Evolutionary conservation across 192 early-diverging fungal species (phyloP), one percentile per base, ranked within the genome.

Genomic region (Backusella sp.): DNA sequence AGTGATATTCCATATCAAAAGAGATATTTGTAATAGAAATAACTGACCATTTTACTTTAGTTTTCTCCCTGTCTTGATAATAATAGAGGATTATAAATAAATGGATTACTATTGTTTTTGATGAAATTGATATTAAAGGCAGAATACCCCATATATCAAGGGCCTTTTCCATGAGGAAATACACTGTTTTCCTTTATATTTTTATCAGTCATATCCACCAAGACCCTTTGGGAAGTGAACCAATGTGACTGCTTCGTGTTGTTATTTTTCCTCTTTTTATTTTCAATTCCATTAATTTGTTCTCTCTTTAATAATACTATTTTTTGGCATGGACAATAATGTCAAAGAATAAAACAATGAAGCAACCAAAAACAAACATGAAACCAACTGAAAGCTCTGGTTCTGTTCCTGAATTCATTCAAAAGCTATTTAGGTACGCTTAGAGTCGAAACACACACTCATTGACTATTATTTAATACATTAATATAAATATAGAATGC

Each of bases 401-500:
- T 8, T 73, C 32, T 42, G 72, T 78, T 17, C 71, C 79, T 69
- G 65, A 73, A 69, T 79, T 77, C 36, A 79, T 77, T 36, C 76
- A 77, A 75, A 73, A 76, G 67, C 59, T 76, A 44, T 75, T 74
- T 66, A 42, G 66, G 73, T 78, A 76, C 66, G 37, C 8, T 35
- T 28, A 12, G 1, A n/a, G 17, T 49, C 46, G 46, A 49, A 49
- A 7, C 15, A 21, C 46, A 32, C 32, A 3, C 32, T 32, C 32
- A 3, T 32, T 32, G 32, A 32, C 32, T 32, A 2, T 49, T 49
- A 49, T 14, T 49, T 17, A 46, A 44, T 46, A 34, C 23, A 39
- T 28, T 28, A 28, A 28, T 34, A 59, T 21, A 34, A 32, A 34
- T 32, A 56, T 75, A 91, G 90, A 26, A 92, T 93, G 90, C 84